Percentiles rank a stretch among this genome's conserved stretches.
phyloP scores from a whole-genome alignment of 2,329 filamentous ascomycete species.

The Stemphylium beticola region DNA sequence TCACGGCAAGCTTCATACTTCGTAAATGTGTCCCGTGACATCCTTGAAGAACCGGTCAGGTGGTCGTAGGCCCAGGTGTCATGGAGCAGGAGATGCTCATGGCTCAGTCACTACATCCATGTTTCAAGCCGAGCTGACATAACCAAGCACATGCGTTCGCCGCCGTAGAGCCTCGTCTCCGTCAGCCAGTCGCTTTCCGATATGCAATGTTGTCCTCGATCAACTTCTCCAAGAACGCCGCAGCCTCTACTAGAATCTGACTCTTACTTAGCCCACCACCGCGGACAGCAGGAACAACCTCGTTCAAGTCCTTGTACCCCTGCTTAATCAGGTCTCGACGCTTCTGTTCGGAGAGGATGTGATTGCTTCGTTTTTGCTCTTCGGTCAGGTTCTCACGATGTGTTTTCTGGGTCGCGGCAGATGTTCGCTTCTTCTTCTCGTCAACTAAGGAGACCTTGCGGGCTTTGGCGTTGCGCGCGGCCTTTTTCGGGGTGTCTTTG shows the following conservation, averaged over 20 bases:
- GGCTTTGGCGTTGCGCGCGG: constrained; percentile 24
- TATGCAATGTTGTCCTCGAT: constrained; percentile 65
- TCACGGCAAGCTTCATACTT: background rate
- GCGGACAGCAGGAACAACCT: constrained; percentile 75
- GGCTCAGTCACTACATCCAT: too few species aligned
- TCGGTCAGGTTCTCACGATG: constrained; percentile 69
- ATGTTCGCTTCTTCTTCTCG: constrained; percentile 36
- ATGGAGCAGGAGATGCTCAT: too few species aligned
- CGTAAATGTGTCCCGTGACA: too few species aligned
- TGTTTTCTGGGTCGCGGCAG: constrained; percentile 33
- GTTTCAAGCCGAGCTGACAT: too few species aligned
- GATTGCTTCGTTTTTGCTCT: constrained; percentile 82
- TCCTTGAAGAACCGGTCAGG: too few species aligned
- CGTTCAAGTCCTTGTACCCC: constrained; percentile 80
- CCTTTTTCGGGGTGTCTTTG: constrained; percentile 30
- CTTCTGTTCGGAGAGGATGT: constrained; percentile 88
- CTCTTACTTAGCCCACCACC: constrained; percentile 84
- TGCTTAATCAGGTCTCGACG: constrained; percentile 80
- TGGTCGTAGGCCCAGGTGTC: too few species aligned
- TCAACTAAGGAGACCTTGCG: constrained; percentile 31
- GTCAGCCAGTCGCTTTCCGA: background rate
- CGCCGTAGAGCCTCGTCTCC: background rate
- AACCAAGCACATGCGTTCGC: too few species aligned
- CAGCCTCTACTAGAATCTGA: constrained; percentile 75
- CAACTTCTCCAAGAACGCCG: constrained; percentile 78